Evolutionary conservation across 2,329 filamentous ascomycete species (phyloP).

Genomic region (Fusarium goolgardi): DNA sequence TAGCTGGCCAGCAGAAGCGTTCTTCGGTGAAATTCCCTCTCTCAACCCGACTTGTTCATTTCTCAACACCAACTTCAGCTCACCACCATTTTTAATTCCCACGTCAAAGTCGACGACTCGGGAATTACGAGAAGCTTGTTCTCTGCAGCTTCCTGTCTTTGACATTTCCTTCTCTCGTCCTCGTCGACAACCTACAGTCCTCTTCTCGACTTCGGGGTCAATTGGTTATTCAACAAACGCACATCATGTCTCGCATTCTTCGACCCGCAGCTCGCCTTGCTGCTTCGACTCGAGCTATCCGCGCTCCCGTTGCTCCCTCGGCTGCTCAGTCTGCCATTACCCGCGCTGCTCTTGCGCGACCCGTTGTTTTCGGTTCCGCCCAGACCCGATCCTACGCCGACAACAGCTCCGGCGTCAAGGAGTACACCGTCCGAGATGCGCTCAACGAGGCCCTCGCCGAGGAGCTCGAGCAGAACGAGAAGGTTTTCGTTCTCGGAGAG

Average conservation of each 20-base stretch:
- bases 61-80: slow-evolving; percentile 46
- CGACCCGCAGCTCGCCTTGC: slow-evolving; percentile 63
- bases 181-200: slow-evolving; percentile 25
- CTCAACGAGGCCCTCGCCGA: slow-evolving; percentile 98
- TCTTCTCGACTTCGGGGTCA: slow-evolving; percentile 38
- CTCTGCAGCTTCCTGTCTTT: slow-evolving; percentile 41
- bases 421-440: slow-evolving; percentile 96
- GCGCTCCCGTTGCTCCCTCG: slow-evolving; percentile 52
- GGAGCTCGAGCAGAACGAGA: slow-evolving; percentile 93
- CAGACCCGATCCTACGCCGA: slow-evolving; percentile 69
- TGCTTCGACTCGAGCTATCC: slow-evolving; percentile 55
- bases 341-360: slow-evolving; percentile 53
- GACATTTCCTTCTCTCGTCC: slow-evolving; percentile 23
- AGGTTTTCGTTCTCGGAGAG: slow-evolving; percentile 96
- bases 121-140: slow-evolving; percentile 44
- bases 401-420: slow-evolving; percentile 73
- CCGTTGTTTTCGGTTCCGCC: slow-evolving; percentile 54
- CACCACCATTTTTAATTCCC: slow-evolving; percentile 42
- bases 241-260: slow-evolving; percentile 63
- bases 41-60: slow-evolving; percentile 47
- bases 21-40: slow-evolving; percentile 50
- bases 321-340: slow-evolving; percentile 54
- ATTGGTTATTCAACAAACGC: slow-evolving; percentile 41
- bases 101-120: slow-evolving; percentile 45
- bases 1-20: slow-evolving; percentile 42